Evolutionary conservation across 352 stramenopile genomes (phyloP).

Genomic region (Sclerospora graminicola): DNA sequence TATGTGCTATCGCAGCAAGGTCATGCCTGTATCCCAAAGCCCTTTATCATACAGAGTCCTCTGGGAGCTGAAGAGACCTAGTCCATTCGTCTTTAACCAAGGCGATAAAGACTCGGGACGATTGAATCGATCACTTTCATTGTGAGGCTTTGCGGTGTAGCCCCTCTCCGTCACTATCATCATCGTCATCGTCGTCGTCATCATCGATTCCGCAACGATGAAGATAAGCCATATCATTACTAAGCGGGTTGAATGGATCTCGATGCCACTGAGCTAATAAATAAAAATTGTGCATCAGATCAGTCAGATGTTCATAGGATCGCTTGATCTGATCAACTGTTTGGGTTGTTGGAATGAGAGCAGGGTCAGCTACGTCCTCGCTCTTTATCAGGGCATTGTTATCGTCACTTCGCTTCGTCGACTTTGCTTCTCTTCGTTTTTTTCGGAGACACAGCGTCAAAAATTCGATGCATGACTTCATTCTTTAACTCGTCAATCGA

Average conservation of each 20-base stretch:
- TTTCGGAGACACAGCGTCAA: too few relatives aligned
- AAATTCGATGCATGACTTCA: too few relatives aligned
- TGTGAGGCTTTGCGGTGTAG: conserved; percentile 74
- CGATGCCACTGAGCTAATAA: conserved; percentile 85
- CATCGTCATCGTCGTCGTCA: conserved; percentile 66
- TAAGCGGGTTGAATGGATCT: conserved; percentile 69
- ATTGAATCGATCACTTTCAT: too few relatives aligned
- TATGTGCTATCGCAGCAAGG: conserved; percentile 58
- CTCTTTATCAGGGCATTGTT: conserved; percentile 17
- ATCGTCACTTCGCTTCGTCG: conserved; percentile 1
- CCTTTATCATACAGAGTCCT: too few relatives aligned
- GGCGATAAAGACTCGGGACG: too few relatives aligned
- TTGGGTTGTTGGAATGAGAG: conserved; percentile 16
- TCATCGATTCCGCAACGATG: conserved; percentile 78
- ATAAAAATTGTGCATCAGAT: conserved; percentile 86
- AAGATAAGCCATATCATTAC: conserved; percentile 62
- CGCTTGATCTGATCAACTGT: conserved; percentile 49
- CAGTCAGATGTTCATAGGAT: conserved; percentile 57
- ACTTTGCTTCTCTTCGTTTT: too few relatives aligned
- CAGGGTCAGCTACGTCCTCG: conserved; percentile 4
- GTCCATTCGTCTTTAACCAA: too few relatives aligned
- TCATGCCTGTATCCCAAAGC: too few relatives aligned
- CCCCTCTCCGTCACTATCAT: conserved; percentile 55
- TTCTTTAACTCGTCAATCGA: too few relatives aligned
- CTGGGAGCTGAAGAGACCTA: too few relatives aligned